Evolutionary conservation across 2,329 filamentous ascomycete genomes (phyloP).

Genomic region (Penicillium sp.): DNA sequence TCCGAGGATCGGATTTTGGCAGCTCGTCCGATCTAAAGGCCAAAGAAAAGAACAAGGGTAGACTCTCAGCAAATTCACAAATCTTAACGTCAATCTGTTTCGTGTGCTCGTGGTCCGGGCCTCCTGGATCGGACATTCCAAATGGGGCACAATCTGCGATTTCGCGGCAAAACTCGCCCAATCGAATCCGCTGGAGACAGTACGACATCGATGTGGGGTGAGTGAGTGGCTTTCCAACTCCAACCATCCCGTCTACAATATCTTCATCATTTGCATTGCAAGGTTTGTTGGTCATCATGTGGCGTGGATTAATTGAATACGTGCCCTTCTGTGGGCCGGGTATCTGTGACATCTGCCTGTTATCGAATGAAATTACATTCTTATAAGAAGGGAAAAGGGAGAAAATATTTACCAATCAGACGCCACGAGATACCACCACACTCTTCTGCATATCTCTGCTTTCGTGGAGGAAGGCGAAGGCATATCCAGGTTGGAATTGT

Average conservation of each 20-base stretch:
- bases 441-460: conserved; percentile 38
- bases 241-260: conserved; percentile 29
- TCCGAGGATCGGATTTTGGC: conserved; percentile 8
- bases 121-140: conserved; percentile 12
- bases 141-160: conserved; percentile 36
- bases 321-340: conserved; percentile 36
- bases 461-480: conserved; percentile 25
- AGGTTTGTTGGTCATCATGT: conserved; percentile 41
- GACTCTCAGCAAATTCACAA: conserved; percentile 26
- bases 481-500: conserved; percentile 12
- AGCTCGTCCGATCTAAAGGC: conserved; percentile 2
- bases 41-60: conserved; percentile 38
- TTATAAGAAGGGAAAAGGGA: not conserved
- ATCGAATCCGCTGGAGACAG: conserved; percentile 34
- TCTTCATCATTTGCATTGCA: conserved; percentile 38
- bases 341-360: conserved; percentile 34
- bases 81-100: conserved; percentile 37
- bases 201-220: conserved; percentile 42
- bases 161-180: conserved; percentile 38
- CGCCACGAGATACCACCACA: conserved; percentile 44
- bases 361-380: not conserved
- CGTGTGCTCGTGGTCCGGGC: conserved; percentile 29
- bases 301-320: conserved; percentile 37
- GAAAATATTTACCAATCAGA: conserved; percentile 35
- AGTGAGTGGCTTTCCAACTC: conserved; percentile 18